A percentile compares a stretch with the other conserved stretches of the same genome.
These are phyloP conservation scores for Carallia brachiata DNA, from an alignment of 345 rosid genomes.

Conservation along the genomic window DNA sequence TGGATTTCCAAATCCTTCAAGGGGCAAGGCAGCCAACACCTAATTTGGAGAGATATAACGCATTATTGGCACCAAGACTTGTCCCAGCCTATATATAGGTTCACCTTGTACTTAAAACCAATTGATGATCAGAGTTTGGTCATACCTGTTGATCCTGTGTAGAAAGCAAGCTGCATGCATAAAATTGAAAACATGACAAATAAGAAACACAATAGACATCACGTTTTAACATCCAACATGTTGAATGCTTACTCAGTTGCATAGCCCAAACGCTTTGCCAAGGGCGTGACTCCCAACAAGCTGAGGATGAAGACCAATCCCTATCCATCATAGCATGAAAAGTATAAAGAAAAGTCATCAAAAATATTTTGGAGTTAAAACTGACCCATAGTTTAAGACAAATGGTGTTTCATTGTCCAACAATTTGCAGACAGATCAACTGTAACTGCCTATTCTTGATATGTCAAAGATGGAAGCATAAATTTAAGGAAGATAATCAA, in stretches of 20 bases:
- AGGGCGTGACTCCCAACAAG: slow-evolving; percentile 72
- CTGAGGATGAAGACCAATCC: slow-evolving; percentile 79
- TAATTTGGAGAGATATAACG: too few species aligned
- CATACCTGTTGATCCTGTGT: slow-evolving; percentile 80
- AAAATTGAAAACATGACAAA: not conserved
- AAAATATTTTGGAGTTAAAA: not conserved
- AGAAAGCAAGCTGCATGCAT: slow-evolving; percentile 77
- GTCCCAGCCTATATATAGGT: not conserved
- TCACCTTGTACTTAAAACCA: not conserved
- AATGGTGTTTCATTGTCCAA: not conserved
- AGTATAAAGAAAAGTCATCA: not conserved
- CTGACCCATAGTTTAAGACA: not conserved
- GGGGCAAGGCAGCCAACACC: too few species aligned
- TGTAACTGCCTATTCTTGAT: too few species aligned
- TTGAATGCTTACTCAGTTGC: slow-evolving; percentile 68
- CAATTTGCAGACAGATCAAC: not conserved
- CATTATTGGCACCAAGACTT: too few species aligned
- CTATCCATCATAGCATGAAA: slow-evolving; percentile 19
- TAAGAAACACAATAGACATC: not conserved
- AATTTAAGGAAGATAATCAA: not conserved
- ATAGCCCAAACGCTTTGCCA: slow-evolving; percentile 91
- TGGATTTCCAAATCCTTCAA: too few species aligned
- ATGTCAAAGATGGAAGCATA: too few species aligned
- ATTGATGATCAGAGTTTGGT: not conserved
- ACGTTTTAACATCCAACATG: not conserved